phyloP scores from a whole-genome alignment of 345 rosid species.

The Euphorbia pulcherrima region DNA sequence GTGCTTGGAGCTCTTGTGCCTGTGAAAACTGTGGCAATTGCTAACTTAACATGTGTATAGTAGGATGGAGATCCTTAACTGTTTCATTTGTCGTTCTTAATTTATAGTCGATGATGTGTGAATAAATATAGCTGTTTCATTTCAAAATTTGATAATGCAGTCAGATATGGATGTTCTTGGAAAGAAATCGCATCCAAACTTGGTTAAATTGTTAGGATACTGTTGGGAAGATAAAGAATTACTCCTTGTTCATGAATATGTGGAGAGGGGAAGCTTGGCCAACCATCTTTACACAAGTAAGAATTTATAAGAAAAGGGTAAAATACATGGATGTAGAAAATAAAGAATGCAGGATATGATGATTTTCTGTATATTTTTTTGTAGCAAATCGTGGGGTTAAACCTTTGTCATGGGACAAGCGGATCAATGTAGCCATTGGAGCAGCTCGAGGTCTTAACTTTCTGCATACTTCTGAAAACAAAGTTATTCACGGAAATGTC shows the following conservation, averaged over 20 bases:
- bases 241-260: slow-evolving; percentile 73
- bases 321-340: too few relatives aligned
- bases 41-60: too few relatives aligned
- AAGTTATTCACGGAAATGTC: slow-evolving; percentile 77
- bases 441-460: slow-evolving; percentile 76
- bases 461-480: slow-evolving; percentile 61
- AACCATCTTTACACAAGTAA: slow-evolving; percentile 78
- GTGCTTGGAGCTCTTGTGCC: too few relatives aligned
- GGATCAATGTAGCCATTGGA: slow-evolving; percentile 69
- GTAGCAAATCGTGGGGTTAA: slow-evolving; percentile 44
- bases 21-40: too few relatives aligned
- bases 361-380: slow-evolving; percentile 4
- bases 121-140: too few relatives aligned
- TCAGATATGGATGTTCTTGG: slow-evolving; percentile 80
- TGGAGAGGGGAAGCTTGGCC: slow-evolving; percentile 75
- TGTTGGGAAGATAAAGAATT: slow-evolving; percentile 74
- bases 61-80: too few relatives aligned
- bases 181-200: slow-evolving; percentile 71
- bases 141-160: slow-evolving; percentile 44
- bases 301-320: slow-evolving; percentile 11
- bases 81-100: too few relatives aligned
- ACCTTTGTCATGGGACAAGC: slow-evolving; percentile 70
- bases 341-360: neutral
- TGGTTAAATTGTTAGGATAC: slow-evolving; percentile 70
- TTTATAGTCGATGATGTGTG: too few relatives aligned